Base-by-base conservation (phyloP, 805 yeast species). In the Candida stauntonica region DNA sequence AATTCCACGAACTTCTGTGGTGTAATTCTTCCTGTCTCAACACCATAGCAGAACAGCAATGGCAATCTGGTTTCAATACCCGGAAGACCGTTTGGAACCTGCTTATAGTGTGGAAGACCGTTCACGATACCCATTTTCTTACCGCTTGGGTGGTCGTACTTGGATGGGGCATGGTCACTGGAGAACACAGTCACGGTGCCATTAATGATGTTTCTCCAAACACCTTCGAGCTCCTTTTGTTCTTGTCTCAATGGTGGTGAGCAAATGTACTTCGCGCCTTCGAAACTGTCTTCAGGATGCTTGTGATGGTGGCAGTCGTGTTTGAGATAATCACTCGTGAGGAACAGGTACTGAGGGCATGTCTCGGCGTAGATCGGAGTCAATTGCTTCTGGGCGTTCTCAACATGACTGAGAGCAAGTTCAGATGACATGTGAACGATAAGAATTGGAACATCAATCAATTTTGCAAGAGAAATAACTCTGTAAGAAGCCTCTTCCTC, bases 401-500 rank as follows among this genome's bases (percentile, higher is more conserved):
- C 59, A 26, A 71, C 72, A 45, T 65, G 68, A 3, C 54, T 51
- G 20, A 70, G 46, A 1, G 74, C 70, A 5, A 58, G 56, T 15
- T 63, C 64, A 1, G 73, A 60, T 4, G 75, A 71, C 60, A 71
- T 70, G 46, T 71, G 77, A 8, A 71, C 76, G 24, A 71, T 65
- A 31, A 71, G 41, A 13, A 71, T 63, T 8, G 75, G 74, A 5
- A 67, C 63, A 39, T 69, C 71, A 51, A 69, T 63, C 35, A 69
- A 46, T 35, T 65, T 65, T 5, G 75, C 62, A 8, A 71, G 46
- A 5, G 67, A 48, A 26, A 71, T 70, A 5, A 69, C 75, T 31
- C 76, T 60, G 45, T 69, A 69, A 3, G 73, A 64, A 1, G 77
- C 77, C 44, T 71, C 76, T 26, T 67, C 73, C 52, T 71, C 76